phyloP scores from a whole-genome alignment of 176 grass and related monocot species.

The Cenchrus purpureus region DNA sequence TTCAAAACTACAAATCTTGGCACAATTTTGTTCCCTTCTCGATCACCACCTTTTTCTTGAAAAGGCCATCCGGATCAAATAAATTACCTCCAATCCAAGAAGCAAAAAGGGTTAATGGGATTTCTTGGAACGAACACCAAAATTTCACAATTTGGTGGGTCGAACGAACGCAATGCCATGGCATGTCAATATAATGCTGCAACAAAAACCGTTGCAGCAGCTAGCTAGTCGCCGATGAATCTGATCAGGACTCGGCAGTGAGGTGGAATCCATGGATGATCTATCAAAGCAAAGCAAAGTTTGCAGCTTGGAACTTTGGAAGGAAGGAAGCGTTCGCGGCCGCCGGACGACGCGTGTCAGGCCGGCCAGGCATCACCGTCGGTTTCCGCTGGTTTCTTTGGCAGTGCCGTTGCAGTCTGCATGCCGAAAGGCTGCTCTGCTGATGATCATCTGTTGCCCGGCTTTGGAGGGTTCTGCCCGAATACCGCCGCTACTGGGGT shows the following conservation, averaged over 20 bases:
- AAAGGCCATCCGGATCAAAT: neutral
- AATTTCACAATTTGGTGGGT: neutral
- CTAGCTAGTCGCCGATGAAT: neutral
- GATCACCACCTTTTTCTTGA: neutral
- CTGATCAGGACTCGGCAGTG: neutral
- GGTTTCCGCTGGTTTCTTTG: neutral
- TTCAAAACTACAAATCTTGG: neutral
- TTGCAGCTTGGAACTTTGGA: neutral
- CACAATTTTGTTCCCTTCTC: neutral
- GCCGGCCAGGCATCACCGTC: neutral
- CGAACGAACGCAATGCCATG: neutral
- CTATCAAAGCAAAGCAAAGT: neutral
- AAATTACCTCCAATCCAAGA: neutral
- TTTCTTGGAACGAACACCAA: neutral
- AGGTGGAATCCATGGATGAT: neutral
- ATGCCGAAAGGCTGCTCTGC: neutral
- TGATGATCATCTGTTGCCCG: neutral
- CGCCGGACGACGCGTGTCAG: too few species aligned
- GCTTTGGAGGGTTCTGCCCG: neutral
- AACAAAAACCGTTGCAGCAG: conserved; percentile 45
- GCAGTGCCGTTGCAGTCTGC: neutral
- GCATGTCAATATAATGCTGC: neutral
- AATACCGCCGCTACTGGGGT: neutral
- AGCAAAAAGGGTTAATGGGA: neutral
- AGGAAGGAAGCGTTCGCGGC: neutral